Percentiles rank a stretch among this genome's conserved stretches.
Conservation (phyloP, 2,329 filamentous ascomycete genomes). For the Eurotiales sp. region DNA sequence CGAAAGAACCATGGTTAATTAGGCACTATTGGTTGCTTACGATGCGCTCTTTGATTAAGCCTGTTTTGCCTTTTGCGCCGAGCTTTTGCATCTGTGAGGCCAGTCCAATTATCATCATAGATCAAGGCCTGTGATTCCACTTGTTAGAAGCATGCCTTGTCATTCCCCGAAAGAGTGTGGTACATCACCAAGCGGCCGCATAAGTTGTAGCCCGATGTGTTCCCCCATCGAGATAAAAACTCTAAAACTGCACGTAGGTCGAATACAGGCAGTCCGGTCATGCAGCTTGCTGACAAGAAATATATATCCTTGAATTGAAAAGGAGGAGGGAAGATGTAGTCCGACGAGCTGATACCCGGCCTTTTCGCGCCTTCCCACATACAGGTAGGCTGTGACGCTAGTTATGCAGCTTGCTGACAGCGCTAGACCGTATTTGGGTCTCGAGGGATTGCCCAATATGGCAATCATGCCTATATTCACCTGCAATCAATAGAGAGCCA, state of each 20-base stretch:
- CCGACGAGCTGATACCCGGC: neutral
- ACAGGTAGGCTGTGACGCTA: neutral
- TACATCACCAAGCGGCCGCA: conserved; percentile 7
- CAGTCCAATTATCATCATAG: conserved; percentile 16
- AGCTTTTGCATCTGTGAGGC: conserved; percentile 16
- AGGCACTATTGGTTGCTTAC: conserved; percentile 14
- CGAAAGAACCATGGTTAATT: neutral
- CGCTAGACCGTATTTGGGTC: neutral
- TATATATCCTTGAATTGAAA: neutral
- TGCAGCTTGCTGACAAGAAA: conserved; percentile 9
- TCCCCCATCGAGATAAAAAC: neutral
- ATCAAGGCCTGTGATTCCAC: neutral
- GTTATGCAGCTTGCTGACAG: conserved; percentile 12
- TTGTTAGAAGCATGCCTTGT: neutral
- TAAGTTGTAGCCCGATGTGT: neutral
- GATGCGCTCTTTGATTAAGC: conserved; percentile 20
- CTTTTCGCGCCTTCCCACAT: neutral
- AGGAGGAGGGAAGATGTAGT: neutral
- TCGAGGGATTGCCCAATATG: neutral
- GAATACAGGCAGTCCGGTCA: neutral
- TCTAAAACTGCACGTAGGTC: neutral
- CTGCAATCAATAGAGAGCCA: neutral
- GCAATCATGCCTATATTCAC: neutral
- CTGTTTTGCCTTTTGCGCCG: conserved; percentile 20
- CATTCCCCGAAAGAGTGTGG: neutral